Evolutionary conservation across 1,139 yeast species (phyloP).

Genomic region (Eremothecium cymbalariae): DNA sequence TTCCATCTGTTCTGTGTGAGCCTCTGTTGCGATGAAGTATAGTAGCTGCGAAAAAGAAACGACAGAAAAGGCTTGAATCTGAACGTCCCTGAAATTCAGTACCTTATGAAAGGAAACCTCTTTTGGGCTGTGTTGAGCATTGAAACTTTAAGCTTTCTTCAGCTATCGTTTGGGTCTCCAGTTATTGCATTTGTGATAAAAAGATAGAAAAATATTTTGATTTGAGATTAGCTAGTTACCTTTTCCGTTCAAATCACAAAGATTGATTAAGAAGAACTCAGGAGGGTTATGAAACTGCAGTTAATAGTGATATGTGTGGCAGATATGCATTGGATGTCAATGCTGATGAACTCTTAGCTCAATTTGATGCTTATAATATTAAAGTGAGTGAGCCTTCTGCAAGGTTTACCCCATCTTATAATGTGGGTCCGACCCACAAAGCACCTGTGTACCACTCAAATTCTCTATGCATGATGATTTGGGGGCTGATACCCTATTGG

Average conservation of each 20-base stretch:
- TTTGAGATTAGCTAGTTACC: no score
- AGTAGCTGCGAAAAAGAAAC: not conserved
- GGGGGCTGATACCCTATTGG: conserved; percentile 57
- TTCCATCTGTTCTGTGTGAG: conserved; percentile 1
- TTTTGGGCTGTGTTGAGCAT: no score
- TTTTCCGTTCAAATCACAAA: no score
- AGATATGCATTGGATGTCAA: conserved; percentile 37
- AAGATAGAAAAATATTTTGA: no score
- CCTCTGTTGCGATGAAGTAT: not conserved
- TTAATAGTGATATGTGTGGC: conserved; percentile 37
- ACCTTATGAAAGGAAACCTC: no score
- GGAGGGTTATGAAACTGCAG: not conserved
- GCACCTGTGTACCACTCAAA: conserved; percentile 39
- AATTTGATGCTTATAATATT: conserved; percentile 13
- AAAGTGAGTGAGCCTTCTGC: conserved; percentile 7
- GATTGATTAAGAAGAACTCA: no score
- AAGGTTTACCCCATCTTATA: conserved; percentile 29
- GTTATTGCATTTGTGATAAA: no score
- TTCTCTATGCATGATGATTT: conserved; percentile 40
- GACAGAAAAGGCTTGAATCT: no score
- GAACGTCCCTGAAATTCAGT: no score
- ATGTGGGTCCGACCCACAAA: conserved; percentile 44
- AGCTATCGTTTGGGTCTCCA: no score
- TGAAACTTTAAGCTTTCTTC: no score
- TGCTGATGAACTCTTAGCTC: conserved; percentile 17